phyloP scores from a whole-genome alignment of 2,329 filamentous ascomycete species.

The Fusarium drepaniforme region DNA sequence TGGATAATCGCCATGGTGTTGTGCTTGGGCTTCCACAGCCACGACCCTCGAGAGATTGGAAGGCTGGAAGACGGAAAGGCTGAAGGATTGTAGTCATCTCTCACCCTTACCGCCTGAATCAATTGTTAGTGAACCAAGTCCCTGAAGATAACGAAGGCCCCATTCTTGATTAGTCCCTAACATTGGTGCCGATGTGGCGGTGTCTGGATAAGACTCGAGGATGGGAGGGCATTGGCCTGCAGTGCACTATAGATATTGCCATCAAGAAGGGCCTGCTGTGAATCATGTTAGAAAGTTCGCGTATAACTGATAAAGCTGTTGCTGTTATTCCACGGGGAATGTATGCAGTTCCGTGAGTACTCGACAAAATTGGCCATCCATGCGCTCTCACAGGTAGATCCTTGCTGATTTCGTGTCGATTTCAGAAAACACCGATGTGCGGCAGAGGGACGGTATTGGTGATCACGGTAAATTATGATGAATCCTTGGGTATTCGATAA shows the following conservation, averaged over 20 bases:
- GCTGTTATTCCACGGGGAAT: background rate
- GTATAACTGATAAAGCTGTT: background rate
- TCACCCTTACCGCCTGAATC: background rate
- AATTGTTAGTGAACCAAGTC: background rate
- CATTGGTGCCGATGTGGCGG: background rate
- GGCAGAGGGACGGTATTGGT: background rate
- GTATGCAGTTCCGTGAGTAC: background rate
- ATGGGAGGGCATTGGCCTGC: background rate
- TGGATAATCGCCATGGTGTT: constrained; percentile 2
- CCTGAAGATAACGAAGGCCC: background rate
- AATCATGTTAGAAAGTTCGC: background rate
- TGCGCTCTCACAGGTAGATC: background rate
- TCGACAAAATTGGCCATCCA: background rate
- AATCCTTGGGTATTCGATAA: constrained; percentile 1
- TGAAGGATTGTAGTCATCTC: background rate
- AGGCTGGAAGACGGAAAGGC: background rate
- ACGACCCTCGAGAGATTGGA: background rate
- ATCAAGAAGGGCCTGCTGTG: background rate
- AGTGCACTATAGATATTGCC: background rate
- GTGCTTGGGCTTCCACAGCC: background rate
- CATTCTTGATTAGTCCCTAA: background rate
- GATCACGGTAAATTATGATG: background rate
- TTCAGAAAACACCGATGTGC: background rate
- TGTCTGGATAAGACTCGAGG: background rate
- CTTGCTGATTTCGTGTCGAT: background rate